Evolutionary conservation across 202 grass and related monocot species (phyloP), one percentile per base, ranked within the genome.

Genomic region (Digitaria exilis): DNA sequence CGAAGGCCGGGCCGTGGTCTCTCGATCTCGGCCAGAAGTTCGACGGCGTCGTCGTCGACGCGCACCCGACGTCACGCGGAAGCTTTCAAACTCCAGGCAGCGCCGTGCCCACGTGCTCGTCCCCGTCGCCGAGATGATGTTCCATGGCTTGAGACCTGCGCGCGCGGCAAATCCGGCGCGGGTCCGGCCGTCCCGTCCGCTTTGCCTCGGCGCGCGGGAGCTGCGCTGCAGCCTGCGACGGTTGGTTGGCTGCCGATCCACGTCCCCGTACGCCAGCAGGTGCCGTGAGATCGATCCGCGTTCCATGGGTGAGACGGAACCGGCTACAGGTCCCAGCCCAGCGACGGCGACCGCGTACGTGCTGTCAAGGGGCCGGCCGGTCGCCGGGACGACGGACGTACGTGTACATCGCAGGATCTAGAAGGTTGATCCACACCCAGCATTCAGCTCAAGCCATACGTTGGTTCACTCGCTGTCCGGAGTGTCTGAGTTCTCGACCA

Each of bases 251-350:
- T 18, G 29, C 28, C 17, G 46, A 73, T 72, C 69, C 25, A 51
- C 25, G 69, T 72, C 69, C 6, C 69, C 69, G 69, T 51, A 32
- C 46, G 34, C 28, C 80, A 30, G 13, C 54, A 63, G 17, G 16
- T 66, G 13, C 17, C 22, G 54, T 28, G 32, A 46, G 56, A 77
- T 45, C 25, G 25, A 50, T 49, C 7, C 17, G 2, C 31, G 29
- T 67, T 76, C 68, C 86, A 88, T 79, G 22, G n/a, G 13, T 48
- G 35, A 19, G 45, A 83, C 59, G 86, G 68, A 59, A 58, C 73
- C 16, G 35, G 28, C 42, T 60, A 5, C 52, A 34, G 29, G 18
- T 3, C 29, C 76, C 13, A 30, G 15, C 58, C 5, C 18, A 50
- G 15, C 26, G 25, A 79, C 65, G 41, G 41, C 24, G 52, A 50